Conservation (phyloP, 805 yeast genomes). For the Kurtzmaniella fragi region DNA sequence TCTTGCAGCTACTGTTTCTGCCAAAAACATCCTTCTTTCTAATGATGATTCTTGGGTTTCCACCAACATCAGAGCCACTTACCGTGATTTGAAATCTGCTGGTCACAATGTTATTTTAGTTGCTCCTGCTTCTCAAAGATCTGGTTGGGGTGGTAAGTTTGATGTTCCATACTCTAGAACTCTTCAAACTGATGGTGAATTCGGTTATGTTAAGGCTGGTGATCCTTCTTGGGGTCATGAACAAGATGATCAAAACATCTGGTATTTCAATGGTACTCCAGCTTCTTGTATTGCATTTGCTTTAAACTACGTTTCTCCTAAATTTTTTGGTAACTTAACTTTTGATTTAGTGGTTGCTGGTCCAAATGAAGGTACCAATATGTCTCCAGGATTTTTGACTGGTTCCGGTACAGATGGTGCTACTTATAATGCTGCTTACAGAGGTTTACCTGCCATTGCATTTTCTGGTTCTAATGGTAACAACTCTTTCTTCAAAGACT, state of each 20-base stretch:
- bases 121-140: slow-evolving; percentile 42
- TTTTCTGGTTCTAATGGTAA: slow-evolving; percentile 47
- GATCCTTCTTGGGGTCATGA: slow-evolving; percentile 49
- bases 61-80: slow-evolving; percentile 52
- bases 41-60: slow-evolving; percentile 58
- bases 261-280: slow-evolving; percentile 57
- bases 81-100: slow-evolving; percentile 41
- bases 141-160: slow-evolving; percentile 49
- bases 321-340: slow-evolving; percentile 35
- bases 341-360: slow-evolving; percentile 49
- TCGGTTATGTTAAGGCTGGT: slow-evolving; percentile 36
- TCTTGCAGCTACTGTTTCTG: slow-evolving; percentile 2
- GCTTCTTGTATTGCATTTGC: slow-evolving; percentile 48
- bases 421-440: slow-evolving; percentile 40
- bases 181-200: slow-evolving; percentile 36
- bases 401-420: slow-evolving; percentile 52
- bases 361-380: slow-evolving; percentile 49
- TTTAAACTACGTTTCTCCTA: slow-evolving; percentile 43
- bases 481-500: slow-evolving; percentile 46
- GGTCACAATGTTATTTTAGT: slow-evolving; percentile 41
- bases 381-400: slow-evolving; percentile 38
- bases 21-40: slow-evolving; percentile 40
- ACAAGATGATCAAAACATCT: slow-evolving; percentile 24
- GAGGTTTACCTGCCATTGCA: slow-evolving; percentile 48
- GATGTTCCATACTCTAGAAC: slow-evolving; percentile 26